These are phyloP conservation scores for Zygosaccharomyces siamensis DNA, from an alignment of 805 yeast species.

Conservation along the genomic window DNA sequence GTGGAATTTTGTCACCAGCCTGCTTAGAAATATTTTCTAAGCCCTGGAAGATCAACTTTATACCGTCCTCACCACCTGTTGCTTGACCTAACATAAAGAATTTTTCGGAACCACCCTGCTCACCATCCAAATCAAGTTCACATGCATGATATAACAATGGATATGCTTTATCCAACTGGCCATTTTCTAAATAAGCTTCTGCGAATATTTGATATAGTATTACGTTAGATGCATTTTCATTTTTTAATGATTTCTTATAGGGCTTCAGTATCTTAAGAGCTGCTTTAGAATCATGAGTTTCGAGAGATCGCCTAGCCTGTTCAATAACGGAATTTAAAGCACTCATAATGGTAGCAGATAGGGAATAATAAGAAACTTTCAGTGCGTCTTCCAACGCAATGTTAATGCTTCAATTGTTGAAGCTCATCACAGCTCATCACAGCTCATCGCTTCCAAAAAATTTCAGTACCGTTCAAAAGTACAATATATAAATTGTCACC, in stretches of 20 bases:
- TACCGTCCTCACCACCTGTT: conserved; percentile 75
- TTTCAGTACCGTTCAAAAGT: conserved; percentile 2
- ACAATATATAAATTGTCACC: neutral
- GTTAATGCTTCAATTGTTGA: neutral
- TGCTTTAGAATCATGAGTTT: conserved; percentile 29
- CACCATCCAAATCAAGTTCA: conserved; percentile 63
- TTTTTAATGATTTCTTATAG: conserved; percentile 26
- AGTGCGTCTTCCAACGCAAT: too few species aligned
- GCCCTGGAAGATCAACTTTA: conserved; percentile 58
- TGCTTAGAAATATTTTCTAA: conserved; percentile 37
- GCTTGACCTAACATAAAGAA: conserved; percentile 89
- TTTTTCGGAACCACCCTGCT: conserved; percentile 63
- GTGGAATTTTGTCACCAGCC: conserved; percentile 27
- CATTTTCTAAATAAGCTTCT: conserved; percentile 73
- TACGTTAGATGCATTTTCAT: conserved; percentile 36
- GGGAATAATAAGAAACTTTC: neutral
- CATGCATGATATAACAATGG: conserved; percentile 55
- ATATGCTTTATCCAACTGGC: conserved; percentile 76
- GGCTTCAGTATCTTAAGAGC: conserved; percentile 37
- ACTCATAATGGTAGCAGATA: conserved; percentile 13
- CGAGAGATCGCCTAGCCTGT: conserved; percentile 25
- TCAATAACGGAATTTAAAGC: conserved; percentile 14
- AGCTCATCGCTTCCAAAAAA: conserved; percentile 11
- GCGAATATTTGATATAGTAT: conserved; percentile 55
- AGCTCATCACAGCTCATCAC: conserved; percentile 6